Percentiles rank a stretch among this genome's conserved stretches.
phyloP scores from a whole-genome alignment of 2,329 filamentous ascomycete species.

The Zymoseptoria brevis region DNA sequence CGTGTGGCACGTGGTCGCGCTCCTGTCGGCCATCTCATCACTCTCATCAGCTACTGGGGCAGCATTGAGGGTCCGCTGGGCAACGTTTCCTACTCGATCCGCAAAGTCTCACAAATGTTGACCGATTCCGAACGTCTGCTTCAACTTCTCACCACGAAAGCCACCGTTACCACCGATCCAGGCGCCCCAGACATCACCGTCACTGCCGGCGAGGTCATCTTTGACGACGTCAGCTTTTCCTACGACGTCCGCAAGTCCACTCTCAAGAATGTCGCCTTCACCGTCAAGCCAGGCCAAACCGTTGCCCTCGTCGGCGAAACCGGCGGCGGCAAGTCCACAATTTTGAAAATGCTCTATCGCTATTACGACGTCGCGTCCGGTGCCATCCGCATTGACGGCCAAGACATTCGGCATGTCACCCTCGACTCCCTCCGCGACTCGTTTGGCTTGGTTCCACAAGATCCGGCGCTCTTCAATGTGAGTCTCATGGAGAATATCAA shows the following conservation, averaged over 20 bases:
- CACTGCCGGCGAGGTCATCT: constrained; percentile 44
- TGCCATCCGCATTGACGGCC: constrained; percentile 49
- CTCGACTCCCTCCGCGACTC: constrained; percentile 50
- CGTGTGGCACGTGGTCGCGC: constrained; percentile 44
- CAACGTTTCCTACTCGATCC: constrained; percentile 44
- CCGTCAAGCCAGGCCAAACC: constrained; percentile 46
- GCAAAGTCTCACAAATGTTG: constrained; percentile 45
- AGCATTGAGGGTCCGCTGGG: constrained; percentile 41
- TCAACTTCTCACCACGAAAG: constrained; percentile 50
- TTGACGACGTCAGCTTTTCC: constrained; percentile 48
- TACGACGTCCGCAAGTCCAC: constrained; percentile 49
- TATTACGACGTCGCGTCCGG: constrained; percentile 53
- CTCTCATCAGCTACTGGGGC: constrained; percentile 57
- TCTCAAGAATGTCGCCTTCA: constrained; percentile 44
- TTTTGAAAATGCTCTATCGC: constrained; percentile 52
- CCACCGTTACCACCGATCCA: constrained; percentile 45
- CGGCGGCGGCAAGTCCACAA: constrained; percentile 55
- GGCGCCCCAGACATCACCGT: constrained; percentile 40
- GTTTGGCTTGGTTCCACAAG: constrained; percentile 58
- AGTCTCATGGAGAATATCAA: constrained; percentile 50
- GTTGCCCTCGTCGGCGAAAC: constrained; percentile 56
- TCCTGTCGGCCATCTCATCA: constrained; percentile 55
- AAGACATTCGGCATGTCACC: constrained; percentile 52
- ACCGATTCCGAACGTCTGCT: constrained; percentile 59
- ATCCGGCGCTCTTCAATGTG: constrained; percentile 56